A percentile compares a stretch with the other conserved stretches of the same genome.
phyloP scores from a whole-genome alignment of 2,329 filamentous ascomycete species.

The Colletotrichum eremochloae region DNA sequence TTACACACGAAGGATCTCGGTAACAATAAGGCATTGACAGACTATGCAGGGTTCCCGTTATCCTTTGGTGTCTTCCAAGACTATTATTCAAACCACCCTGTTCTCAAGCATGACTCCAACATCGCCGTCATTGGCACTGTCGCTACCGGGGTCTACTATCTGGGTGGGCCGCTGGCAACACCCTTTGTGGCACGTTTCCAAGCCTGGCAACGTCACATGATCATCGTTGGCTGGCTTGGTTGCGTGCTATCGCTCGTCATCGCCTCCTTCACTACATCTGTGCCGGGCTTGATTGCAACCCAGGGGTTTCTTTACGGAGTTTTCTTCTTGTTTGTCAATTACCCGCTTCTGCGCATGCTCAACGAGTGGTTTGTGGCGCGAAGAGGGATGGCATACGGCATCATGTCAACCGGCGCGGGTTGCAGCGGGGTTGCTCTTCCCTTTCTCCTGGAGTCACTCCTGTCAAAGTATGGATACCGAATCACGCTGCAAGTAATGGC shows the following conservation, averaged over 20 bases:
- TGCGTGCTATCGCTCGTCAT: background rate
- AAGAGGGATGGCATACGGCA: constrained; percentile 62
- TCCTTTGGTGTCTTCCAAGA: constrained; percentile 50
- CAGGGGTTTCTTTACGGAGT: constrained; percentile 50
- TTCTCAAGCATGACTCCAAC: constrained; percentile 44
- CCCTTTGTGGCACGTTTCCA: constrained; percentile 44
- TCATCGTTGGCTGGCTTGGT: constrained; percentile 22
- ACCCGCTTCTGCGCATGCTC: constrained; percentile 53
- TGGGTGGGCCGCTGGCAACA: constrained; percentile 46
- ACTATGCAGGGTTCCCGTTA: constrained; percentile 44
- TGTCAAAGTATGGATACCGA: constrained; percentile 56
- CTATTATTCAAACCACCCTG: constrained; percentile 47
- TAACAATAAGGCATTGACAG: background rate
- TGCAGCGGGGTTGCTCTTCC: constrained; percentile 62
- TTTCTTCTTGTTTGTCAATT: constrained; percentile 55
- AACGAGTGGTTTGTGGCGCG: constrained; percentile 63
- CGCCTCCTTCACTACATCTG: constrained; percentile 44
- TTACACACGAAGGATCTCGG: rapidly evolving
- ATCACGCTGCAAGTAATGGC: constrained; percentile 57
- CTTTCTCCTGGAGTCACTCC: constrained; percentile 58
- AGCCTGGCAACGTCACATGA: constrained; percentile 31
- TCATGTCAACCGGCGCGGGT: constrained; percentile 62
- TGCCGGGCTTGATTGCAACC: constrained; percentile 45
- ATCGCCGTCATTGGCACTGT: constrained; percentile 47
- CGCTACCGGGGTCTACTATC: constrained; percentile 45